Evolutionary conservation across 192 early-diverging fungal genomes (phyloP), one percentile per base, ranked within the genome.

Genomic region (Martensiomyces pterosporus): DNA sequence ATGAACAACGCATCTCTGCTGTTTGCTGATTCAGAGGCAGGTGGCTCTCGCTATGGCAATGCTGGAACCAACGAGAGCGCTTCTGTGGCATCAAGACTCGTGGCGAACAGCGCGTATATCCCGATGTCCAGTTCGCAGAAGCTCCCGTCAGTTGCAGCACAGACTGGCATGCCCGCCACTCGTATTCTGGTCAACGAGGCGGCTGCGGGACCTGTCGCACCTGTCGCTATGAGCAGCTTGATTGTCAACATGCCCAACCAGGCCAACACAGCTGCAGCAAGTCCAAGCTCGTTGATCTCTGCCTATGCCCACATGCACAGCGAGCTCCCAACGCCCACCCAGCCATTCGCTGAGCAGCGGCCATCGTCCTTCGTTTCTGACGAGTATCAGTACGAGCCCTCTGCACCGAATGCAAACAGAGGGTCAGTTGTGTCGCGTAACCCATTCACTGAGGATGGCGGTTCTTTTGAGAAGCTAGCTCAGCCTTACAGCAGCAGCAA

Each of bases 371-470:
- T 66, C 48, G 63, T 57, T 13, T 66, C 63, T 1, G 63, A 60
- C 4, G 63, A 66, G 18, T 66, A 74, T 27, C 63, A 74, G 50
- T 74, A 74, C 37, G 58, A 66, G 25, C 70, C 69, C 3, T n/a
- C n/a, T n/a, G n/a, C n/a, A n/a, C n/a, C n/a, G n/a, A n/a, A n/a
- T n/a, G n/a, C n/a, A n/a, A n/a, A n/a, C n/a, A n/a, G n/a, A n/a
- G n/a, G n/a, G n/a, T n/a, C n/a, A 10, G 35, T 19, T 14, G 47
- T 39, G 2, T n/a, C 47, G 14, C 34, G 45, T 18, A 54, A 41
- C 13, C 29, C 51, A 24, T 60, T 52, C n/a, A n/a, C n/a, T 54
- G 45, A 44, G 14, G 56, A 56, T n/a, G 23, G 16, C 2, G 21
- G 39, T 27, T 15, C 45, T 14, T 29, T 29, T 19, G 26, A 14